Conservation (phyloP, 352 stramenopile genomes). For the Blastocystis sp. region DNA sequence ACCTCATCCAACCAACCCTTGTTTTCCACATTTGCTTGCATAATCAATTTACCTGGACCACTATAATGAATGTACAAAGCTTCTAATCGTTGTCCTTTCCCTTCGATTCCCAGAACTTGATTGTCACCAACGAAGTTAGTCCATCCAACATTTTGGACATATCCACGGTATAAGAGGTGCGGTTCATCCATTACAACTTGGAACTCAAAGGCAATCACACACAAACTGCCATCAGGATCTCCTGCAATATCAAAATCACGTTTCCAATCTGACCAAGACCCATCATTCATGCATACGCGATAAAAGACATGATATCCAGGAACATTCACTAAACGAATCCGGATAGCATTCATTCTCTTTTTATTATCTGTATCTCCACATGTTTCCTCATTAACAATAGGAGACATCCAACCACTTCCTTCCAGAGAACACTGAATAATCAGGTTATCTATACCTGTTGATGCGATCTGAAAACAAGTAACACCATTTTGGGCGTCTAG, state of each 20-base stretch:
- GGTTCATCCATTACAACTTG: constrained; percentile 18
- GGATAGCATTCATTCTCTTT: constrained; percentile 1
- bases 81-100: constrained; percentile 18
- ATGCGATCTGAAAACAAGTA: neutral
- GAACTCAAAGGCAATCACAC: neutral
- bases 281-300: neutral
- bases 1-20: constrained; percentile 55
- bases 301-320: constrained; percentile 50
- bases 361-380: neutral
- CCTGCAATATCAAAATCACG: constrained; percentile 18
- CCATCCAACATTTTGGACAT: constrained; percentile 16
- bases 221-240: neutral
- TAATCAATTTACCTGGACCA: constrained; percentile 24
- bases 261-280: constrained; percentile 28
- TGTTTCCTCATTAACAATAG: neutral
- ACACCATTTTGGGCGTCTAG: neutral
- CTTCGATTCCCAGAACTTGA: constrained; percentile 14
- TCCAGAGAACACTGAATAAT: constrained; percentile 20
- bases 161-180: constrained; percentile 7
- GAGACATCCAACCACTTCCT: neutral
- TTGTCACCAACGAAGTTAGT: constrained; percentile 21
- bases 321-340: neutral
- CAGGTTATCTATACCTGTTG: neutral
- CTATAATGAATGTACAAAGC: constrained; percentile 22
- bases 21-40: constrained; percentile 30